Base-by-base conservation (phyloP, 208 protist species). In the Vickermania spadyakhi region DNA sequence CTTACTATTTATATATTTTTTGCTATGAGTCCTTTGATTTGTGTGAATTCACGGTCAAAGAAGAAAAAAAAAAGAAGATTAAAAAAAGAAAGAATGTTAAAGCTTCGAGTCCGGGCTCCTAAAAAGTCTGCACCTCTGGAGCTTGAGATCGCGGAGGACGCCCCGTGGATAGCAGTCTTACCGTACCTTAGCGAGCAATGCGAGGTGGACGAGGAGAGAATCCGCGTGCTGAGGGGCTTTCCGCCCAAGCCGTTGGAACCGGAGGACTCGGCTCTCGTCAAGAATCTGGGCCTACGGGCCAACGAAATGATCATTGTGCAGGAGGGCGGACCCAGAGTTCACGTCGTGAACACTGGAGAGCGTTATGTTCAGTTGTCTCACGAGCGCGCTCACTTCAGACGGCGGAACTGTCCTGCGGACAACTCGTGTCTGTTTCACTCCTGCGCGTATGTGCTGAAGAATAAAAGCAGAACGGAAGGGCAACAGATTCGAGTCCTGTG, bases 351-450 rank as follows among this genome's bases (percentile, higher is more conserved):
- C 25, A 87, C 57, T 0, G 79, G 70, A 1, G 72, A 84, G 31
- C 73, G 72, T 25, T 96, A 96, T 62, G 72, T 95, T n/a, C 88
- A 81, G 0, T 86, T 88, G 14, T 68, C 76, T 0, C 66, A 72
- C 3, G 80, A 93, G 42, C 69, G 59, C 27, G 83, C 79, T 21
- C 81, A 89, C 72, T 94, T 97, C 67, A 84, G 74, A 0, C 85
- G 91, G 21, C 89, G 94, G 13, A 62, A 77, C 21, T 93, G 95
- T 49, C 88, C 92, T 0, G 77, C 79, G n/a, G 94, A 98, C 65
- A 98, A 98, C 68, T 94, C 84, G 14, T 98, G 96, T 62, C 73
- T 98, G 2, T 98, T 98, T 61, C 93, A 97, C 64, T 80, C 89
- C 13, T 83, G 84, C 30, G 89, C 89, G 5, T 98, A 98, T 74